Evolutionary conservation across 148 eudicot genomes (phyloP).

Genomic region (Rhododendron molle): DNA sequence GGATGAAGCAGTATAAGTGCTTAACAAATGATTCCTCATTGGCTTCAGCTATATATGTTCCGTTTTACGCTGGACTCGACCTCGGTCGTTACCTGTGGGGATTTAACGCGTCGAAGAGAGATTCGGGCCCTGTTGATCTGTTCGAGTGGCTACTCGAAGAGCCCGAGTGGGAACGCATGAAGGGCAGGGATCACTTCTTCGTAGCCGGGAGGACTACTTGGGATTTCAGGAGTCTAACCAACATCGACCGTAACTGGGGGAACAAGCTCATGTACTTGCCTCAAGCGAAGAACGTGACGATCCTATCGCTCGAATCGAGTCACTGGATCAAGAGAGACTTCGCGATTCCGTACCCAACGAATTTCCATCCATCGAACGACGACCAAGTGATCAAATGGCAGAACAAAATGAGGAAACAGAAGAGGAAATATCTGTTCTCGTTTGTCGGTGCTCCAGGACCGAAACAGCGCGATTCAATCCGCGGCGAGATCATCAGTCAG

Average conservation of each 20-base stretch:
- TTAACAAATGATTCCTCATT: constrained; percentile 25
- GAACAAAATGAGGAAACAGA: constrained; percentile 19
- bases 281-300: constrained; percentile 30
- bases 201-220: constrained; percentile 37
- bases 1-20: constrained; percentile 42
- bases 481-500: constrained; percentile 30
- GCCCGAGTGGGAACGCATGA: constrained; percentile 33
- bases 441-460: constrained; percentile 39
- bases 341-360: constrained; percentile 45
- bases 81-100: constrained; percentile 26
- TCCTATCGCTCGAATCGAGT: constrained; percentile 31
- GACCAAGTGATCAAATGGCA: constrained; percentile 35
- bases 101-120: constrained; percentile 13
- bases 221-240: constrained; percentile 29
- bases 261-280: constrained; percentile 30
- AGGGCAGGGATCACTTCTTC: constrained; percentile 37
- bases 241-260: constrained; percentile 28
- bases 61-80: constrained; percentile 43
- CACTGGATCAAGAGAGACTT: constrained; percentile 27
- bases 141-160: constrained; percentile 24
- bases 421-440: constrained; percentile 24
- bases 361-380: constrained; percentile 37
- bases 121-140: constrained; percentile 17
- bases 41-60: constrained; percentile 41
- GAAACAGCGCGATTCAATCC: constrained; percentile 15